Evolutionary conservation across 2,329 filamentous ascomycete species (phyloP), one percentile per base, ranked within the genome.

Genomic region (Laburnicola sp.): DNA sequence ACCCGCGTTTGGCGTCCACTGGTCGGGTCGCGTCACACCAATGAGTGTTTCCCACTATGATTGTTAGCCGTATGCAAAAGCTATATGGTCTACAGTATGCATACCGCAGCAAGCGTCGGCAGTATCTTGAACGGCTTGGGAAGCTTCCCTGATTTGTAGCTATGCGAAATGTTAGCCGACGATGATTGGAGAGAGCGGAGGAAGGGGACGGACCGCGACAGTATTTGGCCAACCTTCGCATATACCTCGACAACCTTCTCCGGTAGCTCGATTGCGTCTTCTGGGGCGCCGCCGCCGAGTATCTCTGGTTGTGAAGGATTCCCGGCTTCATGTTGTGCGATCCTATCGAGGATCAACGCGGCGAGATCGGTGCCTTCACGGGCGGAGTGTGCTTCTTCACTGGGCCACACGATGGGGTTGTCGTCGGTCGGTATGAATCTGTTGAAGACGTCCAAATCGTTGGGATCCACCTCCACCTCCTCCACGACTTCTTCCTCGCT

Each of bases 41-140:
- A 96, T 83, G 32, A 96, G 88, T 21, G 91, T 88, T 69, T 94
- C 89, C 91, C 92, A 97, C 65, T 16, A 16, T 16, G 16, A 16
- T 16, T 16, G 16, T 16, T 16, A 16, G 16, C 16, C 16, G 16
- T 16, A 16, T 16, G 16, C 16, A 16, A 16, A 16, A 16, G 16
- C 16, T 16, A 16, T 16, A 16, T 16, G 16, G 16, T 16, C 16
- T 16, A 16, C 16, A 16, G 16, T 16, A 16, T 16, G 16, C 16
- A 16, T 16, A 16, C 16, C 16, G 94, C 85, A 6, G 91, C 91
- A 10, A 97, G 84, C 0, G 91, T 92, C 2, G 94, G 94, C 6
- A 99, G 82, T 58, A 97, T 91, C 75, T 97, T 97, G 81, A 99
- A 96, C 0, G 93, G 93, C 75, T 99, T 99, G 21, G 94, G 94